Percentiles rank a stretch among this genome's conserved stretches.
Evolutionary conservation across 2,329 filamentous ascomycete species (phyloP).

Genomic region (Colletotrichum godetiae): DNA sequence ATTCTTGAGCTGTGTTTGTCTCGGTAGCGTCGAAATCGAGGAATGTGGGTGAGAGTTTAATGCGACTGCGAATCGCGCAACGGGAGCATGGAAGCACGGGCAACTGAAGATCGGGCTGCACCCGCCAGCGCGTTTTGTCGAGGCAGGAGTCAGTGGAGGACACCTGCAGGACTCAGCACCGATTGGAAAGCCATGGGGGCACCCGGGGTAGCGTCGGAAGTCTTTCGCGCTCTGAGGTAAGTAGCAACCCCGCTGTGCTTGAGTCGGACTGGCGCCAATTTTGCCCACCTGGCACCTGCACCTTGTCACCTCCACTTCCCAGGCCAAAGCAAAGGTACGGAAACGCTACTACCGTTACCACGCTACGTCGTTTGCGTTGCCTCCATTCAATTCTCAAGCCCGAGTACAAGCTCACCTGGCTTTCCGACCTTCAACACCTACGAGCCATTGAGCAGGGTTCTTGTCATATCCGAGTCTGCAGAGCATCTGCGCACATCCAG

Average conservation of each 20-base stretch:
- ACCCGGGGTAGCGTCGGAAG: constrained; percentile 12
- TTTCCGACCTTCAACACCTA: constrained; percentile 3
- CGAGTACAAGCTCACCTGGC: constrained; percentile 5
- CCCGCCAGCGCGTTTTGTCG: neutral
- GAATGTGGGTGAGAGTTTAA: neutral
- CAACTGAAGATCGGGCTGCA: neutral
- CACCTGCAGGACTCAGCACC: neutral
- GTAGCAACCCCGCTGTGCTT: constrained; percentile 1
- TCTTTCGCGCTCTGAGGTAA: neutral
- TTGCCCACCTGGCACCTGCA: constrained; percentile 12
- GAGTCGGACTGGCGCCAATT: neutral
- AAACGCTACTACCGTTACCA: neutral
- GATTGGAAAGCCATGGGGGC: neutral
- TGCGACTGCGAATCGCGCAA: neutral
- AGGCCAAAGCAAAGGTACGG: constrained; percentile 1
- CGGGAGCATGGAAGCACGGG: neutral
- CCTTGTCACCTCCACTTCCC: constrained; percentile 25
- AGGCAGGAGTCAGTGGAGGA: too few species aligned
- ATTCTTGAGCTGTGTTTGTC: neutral
- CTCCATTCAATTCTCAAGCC: constrained; percentile 22
- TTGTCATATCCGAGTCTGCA: neutral
- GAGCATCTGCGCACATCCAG: neutral
- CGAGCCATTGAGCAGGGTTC: constrained; percentile 22
- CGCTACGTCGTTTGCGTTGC: constrained; percentile 20
- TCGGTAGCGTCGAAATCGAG: neutral